These are phyloP conservation scores for Phaseolus lunatus DNA, from an alignment of 306 rosid genomes.

Conservation along the genomic window DNA sequence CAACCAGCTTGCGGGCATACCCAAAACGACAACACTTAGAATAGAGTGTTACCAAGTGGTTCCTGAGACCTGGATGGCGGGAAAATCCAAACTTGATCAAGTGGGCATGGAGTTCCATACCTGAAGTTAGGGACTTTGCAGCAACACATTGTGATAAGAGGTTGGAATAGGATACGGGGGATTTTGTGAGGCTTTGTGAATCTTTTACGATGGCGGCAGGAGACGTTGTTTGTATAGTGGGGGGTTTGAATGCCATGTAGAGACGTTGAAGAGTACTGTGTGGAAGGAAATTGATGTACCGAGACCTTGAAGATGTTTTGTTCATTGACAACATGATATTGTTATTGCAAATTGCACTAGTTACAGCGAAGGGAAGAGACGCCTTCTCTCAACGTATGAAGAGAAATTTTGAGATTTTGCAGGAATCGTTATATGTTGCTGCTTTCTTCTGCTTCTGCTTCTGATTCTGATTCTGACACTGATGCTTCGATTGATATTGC, in stretches of 20 bases:
- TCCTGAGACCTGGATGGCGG: conserved; percentile 53
- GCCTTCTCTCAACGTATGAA: too few relatives aligned
- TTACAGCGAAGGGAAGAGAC: too few relatives aligned
- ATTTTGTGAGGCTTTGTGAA: conserved; percentile 33
- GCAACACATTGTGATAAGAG: conserved; percentile 65
- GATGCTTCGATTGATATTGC: too few relatives aligned
- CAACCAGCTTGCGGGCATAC: conserved; percentile 70
- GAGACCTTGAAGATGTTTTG: conserved; percentile 23
- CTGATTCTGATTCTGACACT: too few relatives aligned
- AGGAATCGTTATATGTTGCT: too few relatives aligned
- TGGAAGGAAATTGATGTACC: not conserved
- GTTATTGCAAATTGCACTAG: too few relatives aligned
- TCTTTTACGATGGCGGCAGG: not conserved
- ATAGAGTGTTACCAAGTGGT: conserved; percentile 57
- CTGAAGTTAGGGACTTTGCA: conserved; percentile 57
- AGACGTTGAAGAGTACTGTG: conserved; percentile 9
- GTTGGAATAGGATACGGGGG: conserved; percentile 50
- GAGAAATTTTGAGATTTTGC: too few relatives aligned
- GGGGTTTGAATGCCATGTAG: conserved; percentile 6
- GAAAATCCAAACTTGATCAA: conserved; percentile 69
- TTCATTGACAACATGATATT: conserved; percentile 3
- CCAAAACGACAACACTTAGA: conserved; percentile 58
- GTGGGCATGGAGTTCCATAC: conserved; percentile 75
- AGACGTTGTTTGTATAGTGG: conserved; percentile 1
- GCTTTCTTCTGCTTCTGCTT: too few relatives aligned